These are phyloP conservation scores for Leccinum longicurvipes DNA, from an alignment of 768 basidiomycete genomes.

Conservation along the genomic window DNA sequence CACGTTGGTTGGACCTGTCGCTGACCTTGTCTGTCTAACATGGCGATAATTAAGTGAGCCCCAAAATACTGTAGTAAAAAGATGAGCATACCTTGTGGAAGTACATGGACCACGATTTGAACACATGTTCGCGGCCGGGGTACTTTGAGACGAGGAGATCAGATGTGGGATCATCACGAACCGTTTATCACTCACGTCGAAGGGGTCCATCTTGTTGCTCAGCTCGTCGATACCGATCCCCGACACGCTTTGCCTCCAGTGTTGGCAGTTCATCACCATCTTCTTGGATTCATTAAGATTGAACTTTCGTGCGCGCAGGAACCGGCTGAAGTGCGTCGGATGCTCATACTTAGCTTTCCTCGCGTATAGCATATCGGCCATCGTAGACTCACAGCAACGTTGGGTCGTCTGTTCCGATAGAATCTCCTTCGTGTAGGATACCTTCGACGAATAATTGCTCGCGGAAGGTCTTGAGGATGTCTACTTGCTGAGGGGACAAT, in stretches of 20 bases:
- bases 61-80: neutral
- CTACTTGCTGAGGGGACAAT: conserved; percentile 28
- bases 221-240: conserved; percentile 65
- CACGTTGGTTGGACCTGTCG: neutral
- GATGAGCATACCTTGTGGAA: conserved; percentile 61
- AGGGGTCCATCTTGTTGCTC: conserved; percentile 61
- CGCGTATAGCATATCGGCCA: neutral
- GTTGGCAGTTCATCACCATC: conserved; percentile 65
- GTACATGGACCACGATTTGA: conserved; percentile 75
- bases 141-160: conserved; percentile 41
- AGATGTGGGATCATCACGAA: neutral
- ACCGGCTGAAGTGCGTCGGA: conserved; percentile 46
- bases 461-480: conserved; percentile 50
- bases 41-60: neutral
- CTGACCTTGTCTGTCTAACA: conserved; percentile 65
- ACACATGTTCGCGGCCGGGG: conserved; percentile 64
- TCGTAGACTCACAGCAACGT: conserved; percentile 52
- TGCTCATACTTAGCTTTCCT: conserved; percentile 5
- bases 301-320: conserved; percentile 70
- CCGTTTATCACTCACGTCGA: conserved; percentile 49
- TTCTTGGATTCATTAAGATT: conserved; percentile 54
- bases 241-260: conserved; percentile 64
- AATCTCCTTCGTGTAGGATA: conserved; percentile 56
- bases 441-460: conserved; percentile 49
- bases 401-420: conserved; percentile 56